Evolutionary conservation across 2,329 filamentous ascomycete genomes (phyloP), one percentile per base, ranked within the genome.

Genomic region (Chaetomiaceae sp.): DNA sequence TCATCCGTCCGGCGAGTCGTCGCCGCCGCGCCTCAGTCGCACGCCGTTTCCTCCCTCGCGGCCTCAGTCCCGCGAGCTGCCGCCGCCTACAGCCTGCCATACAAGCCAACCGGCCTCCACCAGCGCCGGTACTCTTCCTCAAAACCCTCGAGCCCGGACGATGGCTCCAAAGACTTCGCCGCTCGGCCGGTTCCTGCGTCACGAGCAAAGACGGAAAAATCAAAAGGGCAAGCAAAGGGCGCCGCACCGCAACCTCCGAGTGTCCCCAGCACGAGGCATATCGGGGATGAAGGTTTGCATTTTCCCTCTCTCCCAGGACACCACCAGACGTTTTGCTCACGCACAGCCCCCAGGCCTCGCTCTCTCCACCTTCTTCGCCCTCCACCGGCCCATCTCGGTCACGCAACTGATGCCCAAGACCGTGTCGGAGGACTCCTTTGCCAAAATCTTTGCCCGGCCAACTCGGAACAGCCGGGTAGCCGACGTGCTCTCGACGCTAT

Each of bases 331-430:
- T n/a, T n/a, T n/a, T n/a, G n/a, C 14, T 16, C 5, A n/a, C n/a
- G 5, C 6, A 19, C 19, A 19, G 37, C n/a, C 6, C 56, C 5
- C 59, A 97, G 93, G 95, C 64, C 79, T 97, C 55, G 85, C 87
- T 57, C 76, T 96, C 40, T 93, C 92, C 7, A 86, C 86, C 44
- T 97, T 99, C 77, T 97, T 97, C 75, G 95, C 91, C 56, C 86
- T 95, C 59, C 89, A 99, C 71, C 85, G 93, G 55, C 93, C 93
- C 40, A 92, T 99, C 64, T 95, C 89, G 49, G 82, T 96, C 58
- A 90, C 85, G 44, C 84, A 85, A 61, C 85, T 86, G 59, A 85
- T 96, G 64, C 93, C 87, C 50, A 83, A 81, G 61, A 74, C 78
- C 17, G 79, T 90, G 40, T 83, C 80, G 46, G 76, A 86, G 55